A percentile compares a stretch with the other conserved stretches of the same genome.
Evolutionary conservation across 2,329 filamentous ascomycete genomes (phyloP).

Genomic region (Calonectria hongkongensis): DNA sequence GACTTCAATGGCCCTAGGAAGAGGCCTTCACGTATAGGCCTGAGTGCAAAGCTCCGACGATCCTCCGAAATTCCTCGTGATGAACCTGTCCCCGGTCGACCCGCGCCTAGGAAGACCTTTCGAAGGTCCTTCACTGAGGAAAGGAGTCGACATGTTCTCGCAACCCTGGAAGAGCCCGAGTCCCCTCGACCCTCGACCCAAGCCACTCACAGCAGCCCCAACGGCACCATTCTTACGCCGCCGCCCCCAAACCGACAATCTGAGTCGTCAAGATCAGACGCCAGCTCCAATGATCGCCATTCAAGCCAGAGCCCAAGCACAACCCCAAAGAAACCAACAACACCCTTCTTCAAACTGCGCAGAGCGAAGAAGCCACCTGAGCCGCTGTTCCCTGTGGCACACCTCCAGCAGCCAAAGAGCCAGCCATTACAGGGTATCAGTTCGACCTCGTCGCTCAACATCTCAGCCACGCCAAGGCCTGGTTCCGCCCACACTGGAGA

Average conservation of each 20-base stretch:
- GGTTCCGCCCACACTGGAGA: slow-evolving; percentile 59
- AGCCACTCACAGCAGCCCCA: slow-evolving; percentile 52
- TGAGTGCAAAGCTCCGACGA: slow-evolving; percentile 71
- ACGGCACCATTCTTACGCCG: slow-evolving; percentile 68
- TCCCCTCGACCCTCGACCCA: slow-evolving; percentile 57
- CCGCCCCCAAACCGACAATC: slow-evolving; percentile 66
- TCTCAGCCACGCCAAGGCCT: slow-evolving; percentile 59
- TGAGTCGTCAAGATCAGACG: slow-evolving; percentile 94
- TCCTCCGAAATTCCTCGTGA: slow-evolving; percentile 68
- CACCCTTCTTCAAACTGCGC: slow-evolving; percentile 88
- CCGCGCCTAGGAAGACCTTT: slow-evolving; percentile 47
- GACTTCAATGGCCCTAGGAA: slow-evolving; percentile 73
- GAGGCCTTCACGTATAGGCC: slow-evolving; percentile 73
- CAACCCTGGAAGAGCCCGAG: slow-evolving; percentile 74
- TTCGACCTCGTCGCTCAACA: slow-evolving; percentile 66
- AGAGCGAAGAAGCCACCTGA: slow-evolving; percentile 84
- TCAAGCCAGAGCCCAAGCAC: slow-evolving; percentile 75
- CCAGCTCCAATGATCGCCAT: slow-evolving; percentile 82
- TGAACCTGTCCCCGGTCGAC: slow-evolving; percentile 49
- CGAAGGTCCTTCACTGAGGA: slow-evolving; percentile 68
- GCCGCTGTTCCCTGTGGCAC: slow-evolving; percentile 88
- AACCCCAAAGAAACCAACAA: slow-evolving; percentile 78
- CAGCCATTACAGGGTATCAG: slow-evolving; percentile 62
- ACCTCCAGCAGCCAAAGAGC: slow-evolving; percentile 85
- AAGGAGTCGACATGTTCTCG: slow-evolving; percentile 56